Base-by-base conservation (phyloP, 805 yeast genomes). In the Martiniozyma abietophila region DNA sequence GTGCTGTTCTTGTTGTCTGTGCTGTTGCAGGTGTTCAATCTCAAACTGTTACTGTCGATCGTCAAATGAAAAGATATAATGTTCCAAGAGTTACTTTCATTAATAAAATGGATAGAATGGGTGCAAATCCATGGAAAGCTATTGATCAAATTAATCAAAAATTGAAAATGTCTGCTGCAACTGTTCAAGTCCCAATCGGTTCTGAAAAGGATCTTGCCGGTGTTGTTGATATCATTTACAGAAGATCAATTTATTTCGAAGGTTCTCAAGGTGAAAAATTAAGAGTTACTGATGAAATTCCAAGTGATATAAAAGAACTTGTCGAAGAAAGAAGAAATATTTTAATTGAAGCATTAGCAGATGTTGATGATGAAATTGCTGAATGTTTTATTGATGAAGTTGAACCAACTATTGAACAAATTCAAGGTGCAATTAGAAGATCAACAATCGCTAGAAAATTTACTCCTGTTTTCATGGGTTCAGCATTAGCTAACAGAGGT, bases 381-480 rank as follows among this genome's bases (percentile, higher is more conserved):
- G 96, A 89, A 60, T 62, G 92, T 43, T 88, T 71, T 59, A 65
- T 92, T 51, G 96, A 86, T 45, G 99, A 94, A 56, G 71, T 74
- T 49, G 92, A 76, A 48, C 97, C 98, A 38, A 67, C 86, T 21
- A 68, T 70, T 19, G 80, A 78, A 39, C 95, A 92, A 62, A 80
- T 92, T 44, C 77, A 80, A 54, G 75, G 57, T 34, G 97, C 96
- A 27, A 92, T 92, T 48, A 80, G 98, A 60, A 76, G 96, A 51
- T 73, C 96, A 32, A 92, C 99, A 14, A 89, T 89, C 61, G 94
- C 88, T 21, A 77, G 96, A 64, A 82, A 74, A 56, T 92, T 92
- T 67, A 85, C 97, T 10, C 98, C 99, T n/a, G 97, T 92, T n/a
- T 67, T 89, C 45, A 92, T 92, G 96, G 99, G 99, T 16, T 85